Base-by-base conservation (phyloP, 306 rosid species). In the Vigna reflexopilosa region DNA sequence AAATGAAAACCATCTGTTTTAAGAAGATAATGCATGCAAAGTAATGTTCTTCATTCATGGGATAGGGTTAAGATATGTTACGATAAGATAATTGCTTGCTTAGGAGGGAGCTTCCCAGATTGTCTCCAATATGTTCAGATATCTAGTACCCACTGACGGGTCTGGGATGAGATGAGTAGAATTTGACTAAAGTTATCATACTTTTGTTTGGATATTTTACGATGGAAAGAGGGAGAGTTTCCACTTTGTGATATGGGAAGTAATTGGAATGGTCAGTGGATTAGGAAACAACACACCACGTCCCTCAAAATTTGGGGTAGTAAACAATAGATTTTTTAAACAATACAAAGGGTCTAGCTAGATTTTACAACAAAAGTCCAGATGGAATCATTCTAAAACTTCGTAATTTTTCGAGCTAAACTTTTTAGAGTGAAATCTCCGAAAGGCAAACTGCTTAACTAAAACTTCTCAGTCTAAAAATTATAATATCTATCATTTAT, bases 11-110 rank as follows among this genome's bases (percentile, higher is more conserved):
- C 52, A 59, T 71, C 50, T 40, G 38, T 7, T 68, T 67, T 72
- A 80, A 80, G 67, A 67, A 67, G 75, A 80, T 30, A 59, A 69
- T 79, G 72, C 61, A 72, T 79, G 67, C 80, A 55, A 67, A 47
- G 14, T 52, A 34, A 59, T 36, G 9, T 42, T 51, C 20, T 52
- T n/a, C 19, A 22, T 52, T 48, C 13, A 7, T 47, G 42, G 22
- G 34, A 70, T 55, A 75, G 20, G 56, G 64, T 13, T 68, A 51
- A 42, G 69, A 73, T 44, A 62, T 38, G 17, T 22, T 30, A 36
- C 16, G 51, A 70, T 50, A 40, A 30, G 32, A 52, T 32, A 54
- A 28, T 3, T 34, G 77, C 22, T 17, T 51, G 48, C 68, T 76
- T 6, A 20, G 13, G 19, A 24, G 32, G 42, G 70, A 48, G 75